Base-by-base conservation (phyloP, 1,284 basidiomycete species). In the Fomitopsis pinicola region DNA sequence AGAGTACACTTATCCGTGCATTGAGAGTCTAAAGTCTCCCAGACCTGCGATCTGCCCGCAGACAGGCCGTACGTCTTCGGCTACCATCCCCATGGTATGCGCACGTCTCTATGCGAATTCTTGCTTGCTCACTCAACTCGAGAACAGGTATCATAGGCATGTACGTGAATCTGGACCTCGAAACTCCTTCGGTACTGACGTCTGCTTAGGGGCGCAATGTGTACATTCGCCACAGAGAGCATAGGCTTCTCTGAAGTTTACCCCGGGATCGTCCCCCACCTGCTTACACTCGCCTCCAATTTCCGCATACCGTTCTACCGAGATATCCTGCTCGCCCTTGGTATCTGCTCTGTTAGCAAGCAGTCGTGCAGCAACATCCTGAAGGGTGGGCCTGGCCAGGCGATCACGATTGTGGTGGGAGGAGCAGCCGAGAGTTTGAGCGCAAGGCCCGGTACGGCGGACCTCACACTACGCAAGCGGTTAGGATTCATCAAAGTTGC, bases 401-500 rank as follows among this genome's bases (percentile, higher is more conserved):
- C 93, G 0, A 95, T 98, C 69, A 92, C 92, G 2, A 99, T 99
- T 63, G 97, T 99, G 1, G 91, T 99, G 0, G 97, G 97, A 2
- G 97, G 97, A 14, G 97, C 97, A 0, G 90, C 95, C 7, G 97
- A 99, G 79, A 94, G 91, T 71, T 76, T 99, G 68, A 91, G 87
- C 67, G 97, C 97, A 6, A 92, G 89, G 68, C 97, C 97, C 0
- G 97, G 97, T 17, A 98, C 96, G 19, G 93, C 93, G 45, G 95
- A 98, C 77, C 76, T 99, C 73, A 98, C 96, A 1, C 75, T 99
- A 64, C 83, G 88, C 72, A 88, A 86, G 74, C 80, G 93, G 84
- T 89, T 93, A 62, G 95, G 96, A 0, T 99, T 99, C 72, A 96
- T 99, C 76, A 98, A 98, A 76, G 77, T 99, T 62, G 97, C 97